Percentiles rank a stretch among this genome's conserved stretches.
Evolutionary conservation across 1,284 basidiomycete species (phyloP).

Genomic region (Apiotrichum laibachii): DNA sequence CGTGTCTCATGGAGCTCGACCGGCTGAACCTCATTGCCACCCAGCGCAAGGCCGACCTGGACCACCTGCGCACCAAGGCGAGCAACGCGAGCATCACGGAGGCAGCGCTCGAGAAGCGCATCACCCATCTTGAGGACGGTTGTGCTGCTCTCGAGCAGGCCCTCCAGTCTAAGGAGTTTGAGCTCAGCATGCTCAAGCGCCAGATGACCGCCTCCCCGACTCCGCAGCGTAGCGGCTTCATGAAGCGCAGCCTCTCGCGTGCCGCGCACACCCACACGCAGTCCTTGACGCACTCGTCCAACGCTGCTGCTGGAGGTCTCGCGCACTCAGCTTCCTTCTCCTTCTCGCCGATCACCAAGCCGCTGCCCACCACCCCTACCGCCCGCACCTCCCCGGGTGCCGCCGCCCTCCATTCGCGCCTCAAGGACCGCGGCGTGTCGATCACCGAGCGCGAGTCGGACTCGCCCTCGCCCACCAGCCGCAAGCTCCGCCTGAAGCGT

Average conservation of each 20-base stretch:
- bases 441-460: background rate
- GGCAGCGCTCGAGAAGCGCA: background rate
- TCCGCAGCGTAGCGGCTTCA: background rate
- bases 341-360: too few relatives aligned
- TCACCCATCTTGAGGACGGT: constrained; percentile 1
- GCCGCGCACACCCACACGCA: background rate
- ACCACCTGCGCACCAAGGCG: background rate
- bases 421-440: background rate
- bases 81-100: background rate
- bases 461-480: background rate
- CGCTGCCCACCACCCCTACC: too few relatives aligned
- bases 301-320: too few relatives aligned
- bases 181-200: constrained; percentile 5
- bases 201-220: background rate
- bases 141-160: background rate
- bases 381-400: too few relatives aligned
- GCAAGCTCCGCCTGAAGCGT: background rate
- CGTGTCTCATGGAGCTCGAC: constrained; percentile 33
- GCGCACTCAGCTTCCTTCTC: too few relatives aligned
- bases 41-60: constrained; percentile 22
- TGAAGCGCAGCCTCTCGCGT: background rate
- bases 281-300: background rate
- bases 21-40: constrained; percentile 24
- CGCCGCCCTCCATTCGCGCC: background rate
- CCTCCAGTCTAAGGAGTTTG: constrained; percentile 11